Base-by-base conservation (phyloP, 306 rosid species). In the Medicago arabica region DNA sequence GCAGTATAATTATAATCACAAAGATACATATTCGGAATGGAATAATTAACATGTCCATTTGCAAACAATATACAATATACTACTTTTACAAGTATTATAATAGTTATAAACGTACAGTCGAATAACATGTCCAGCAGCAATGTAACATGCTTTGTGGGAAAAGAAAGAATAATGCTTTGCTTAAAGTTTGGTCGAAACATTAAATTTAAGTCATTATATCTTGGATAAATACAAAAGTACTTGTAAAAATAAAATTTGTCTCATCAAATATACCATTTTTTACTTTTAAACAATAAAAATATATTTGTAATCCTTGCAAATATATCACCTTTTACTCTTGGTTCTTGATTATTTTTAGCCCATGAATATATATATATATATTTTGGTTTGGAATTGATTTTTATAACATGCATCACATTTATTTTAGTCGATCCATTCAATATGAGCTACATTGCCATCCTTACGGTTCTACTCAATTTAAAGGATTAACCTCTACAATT, bases 111-210 rank as follows among this genome's bases (percentile, higher is more conserved):
- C 4, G 0, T 34, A 3, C 2, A 15, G 12, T 8, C 18, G 44
- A 28, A 61, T 61, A 61, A 61, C 68, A 62, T 36, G 69, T n/a
- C 69, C 47, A 63, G 47, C 36, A 8, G 47, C 69, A 63, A 63
- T 64, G 69, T 64, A 34, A 63, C 69, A 63, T 63, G 69, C 69
- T 63, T 63, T 63, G 7, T 36, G 46, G 47, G 68, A 62, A 38
- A 36, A 38, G 23, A 59, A 57, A 19, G 34, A 55, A 55, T 19
- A 3, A 25, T 55, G 14, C 61, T 50, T 53, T 8, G 8, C 54
- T 5, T 6, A 16, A 6, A 50, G 55, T 50, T 50, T 7, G 54
- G 54, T 15, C 17, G 18, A 15, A 49, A 15, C 54, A 49, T 15
- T 15, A 49, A 14, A 11, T 46, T 46, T 46, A 46, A 47, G 53